Base-by-base conservation (phyloP, 495 filamentous ascomycete genomes). In the Neurospora intermedia region DNA sequence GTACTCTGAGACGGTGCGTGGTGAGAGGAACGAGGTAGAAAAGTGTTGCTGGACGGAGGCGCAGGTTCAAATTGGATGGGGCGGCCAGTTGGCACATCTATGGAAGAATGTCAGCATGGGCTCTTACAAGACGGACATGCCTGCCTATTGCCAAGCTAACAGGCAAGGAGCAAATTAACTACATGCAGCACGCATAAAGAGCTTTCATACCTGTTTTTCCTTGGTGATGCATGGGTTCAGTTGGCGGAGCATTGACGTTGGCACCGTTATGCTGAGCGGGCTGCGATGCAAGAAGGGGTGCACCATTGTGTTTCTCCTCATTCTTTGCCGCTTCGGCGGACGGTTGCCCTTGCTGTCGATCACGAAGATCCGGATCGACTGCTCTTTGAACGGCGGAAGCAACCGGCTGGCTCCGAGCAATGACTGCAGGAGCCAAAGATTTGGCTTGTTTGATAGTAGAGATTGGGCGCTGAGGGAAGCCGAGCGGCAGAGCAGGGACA, bases 401-500 rank as follows among this genome's bases (percentile, higher is more conserved):
- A 20, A 74, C 69, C 15, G 71, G 48, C 39, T 69, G 70, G 70
- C 70, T 46, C 43, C 54, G 70, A 69, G 70, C 43, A 42, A 31
- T 13, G 70, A 35, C 23, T 43, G 70, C 38, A 43, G 70, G 43
- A 13, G 77, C 54, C 38, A 73, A 35, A 16, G 48, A 69, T 18
- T 73, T 46, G 10, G 43, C 15, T 13, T 73, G 75, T 69, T 77
- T 76, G 62, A 42, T 70, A 15, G 70, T 38, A 2, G 54, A 66
- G 27, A 66, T 27, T 27, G 75, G 76, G 18, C 79, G 78, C 70
- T 80, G 77, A 6, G 77, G 75, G 43, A 77, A 81, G 70, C 72
- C 79, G 39, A 81, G 76, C 4, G 80, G 80, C 11, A 81, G 59
- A 31, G 74, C 80, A 20, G 80, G 80, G 43, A 80, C 72, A 38